phyloP scores from a whole-genome alignment of 2,329 filamentous ascomycete genomes.

The Ophiosphaerella korrae region DNA sequence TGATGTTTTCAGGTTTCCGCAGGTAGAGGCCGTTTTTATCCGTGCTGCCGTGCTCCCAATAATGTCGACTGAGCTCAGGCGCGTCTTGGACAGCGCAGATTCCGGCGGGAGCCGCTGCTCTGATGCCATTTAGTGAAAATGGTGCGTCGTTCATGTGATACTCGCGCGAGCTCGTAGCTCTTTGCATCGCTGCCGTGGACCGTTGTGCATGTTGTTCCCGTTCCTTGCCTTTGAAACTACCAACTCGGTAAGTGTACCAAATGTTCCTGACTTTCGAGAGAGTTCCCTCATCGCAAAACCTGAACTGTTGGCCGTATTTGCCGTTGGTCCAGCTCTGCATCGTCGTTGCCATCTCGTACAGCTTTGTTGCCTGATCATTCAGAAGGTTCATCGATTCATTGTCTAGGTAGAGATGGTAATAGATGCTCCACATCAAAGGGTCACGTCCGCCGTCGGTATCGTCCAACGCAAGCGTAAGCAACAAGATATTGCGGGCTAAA shows the following conservation, averaged over 20 bases:
- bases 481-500: slow-evolving; percentile 60
- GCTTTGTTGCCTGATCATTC: slow-evolving; percentile 50
- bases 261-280: no score
- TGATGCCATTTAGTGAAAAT: no score
- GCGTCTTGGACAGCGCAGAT: slow-evolving; percentile 8
- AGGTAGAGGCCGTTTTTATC: slow-evolving; percentile 14
- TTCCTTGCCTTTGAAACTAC: no score
- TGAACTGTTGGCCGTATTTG: slow-evolving; percentile 52
- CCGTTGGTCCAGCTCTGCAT: slow-evolving; percentile 53
- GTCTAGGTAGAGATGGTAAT: slow-evolving; percentile 60
- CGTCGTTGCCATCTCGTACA: slow-evolving; percentile 48
- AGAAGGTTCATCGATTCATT: slow-evolving; percentile 46
- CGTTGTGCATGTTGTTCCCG: neutral
- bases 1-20: slow-evolving; percentile 26
- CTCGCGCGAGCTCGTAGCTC: no score
- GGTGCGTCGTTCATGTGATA: no score
- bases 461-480: slow-evolving; percentile 60
- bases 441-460: slow-evolving; percentile 27
- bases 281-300: slow-evolving; percentile 61
- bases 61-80: slow-evolving; percentile 19
- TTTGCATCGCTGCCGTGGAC: no score
- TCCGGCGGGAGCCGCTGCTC: slow-evolving; percentile 35
- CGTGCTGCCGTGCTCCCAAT: slow-evolving; percentile 36
- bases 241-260: no score
- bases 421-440: slow-evolving; percentile 58